Conservation (phyloP, 495 filamentous ascomycete species). For the Hypoxylon fragiforme region DNA sequence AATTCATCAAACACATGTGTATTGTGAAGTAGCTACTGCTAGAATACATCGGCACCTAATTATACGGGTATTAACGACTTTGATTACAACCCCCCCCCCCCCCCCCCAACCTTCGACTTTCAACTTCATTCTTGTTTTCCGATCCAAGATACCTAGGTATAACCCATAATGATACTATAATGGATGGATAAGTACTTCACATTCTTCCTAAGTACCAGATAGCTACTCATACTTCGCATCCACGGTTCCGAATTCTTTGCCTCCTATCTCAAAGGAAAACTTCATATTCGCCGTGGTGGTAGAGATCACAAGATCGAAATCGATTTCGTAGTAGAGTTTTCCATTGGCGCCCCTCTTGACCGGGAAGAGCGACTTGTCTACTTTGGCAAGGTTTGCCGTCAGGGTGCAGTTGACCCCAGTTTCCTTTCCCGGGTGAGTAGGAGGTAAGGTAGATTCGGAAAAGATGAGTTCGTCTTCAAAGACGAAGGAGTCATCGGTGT, state of each 20-base stretch:
- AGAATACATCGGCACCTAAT: too few relatives aligned
- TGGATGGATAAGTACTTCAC: too few relatives aligned
- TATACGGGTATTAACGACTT: too few relatives aligned
- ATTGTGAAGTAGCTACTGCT: too few relatives aligned
- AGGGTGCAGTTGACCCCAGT: constrained; percentile 22
- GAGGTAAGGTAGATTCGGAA: neutral
- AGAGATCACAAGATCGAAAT: constrained; percentile 28
- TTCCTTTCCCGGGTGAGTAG: neutral
- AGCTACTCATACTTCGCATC: constrained; percentile 23
- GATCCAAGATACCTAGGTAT: too few relatives aligned
- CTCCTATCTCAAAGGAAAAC: constrained; percentile 30
- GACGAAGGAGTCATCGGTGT: neutral
- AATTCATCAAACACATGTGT: too few relatives aligned
- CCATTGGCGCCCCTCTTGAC: constrained; percentile 12
- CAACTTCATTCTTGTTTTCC: too few relatives aligned
- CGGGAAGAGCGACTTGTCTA: constrained; percentile 7
- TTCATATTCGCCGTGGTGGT: constrained; percentile 24
- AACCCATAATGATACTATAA: too few relatives aligned
- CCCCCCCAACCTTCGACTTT: too few relatives aligned
- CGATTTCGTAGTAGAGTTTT: constrained; percentile 11
- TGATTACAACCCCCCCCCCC: too few relatives aligned
- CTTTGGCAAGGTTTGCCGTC: constrained; percentile 13
- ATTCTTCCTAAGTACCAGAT: too few relatives aligned
- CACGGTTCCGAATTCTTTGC: constrained; percentile 31
- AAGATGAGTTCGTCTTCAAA: constrained; percentile 1